Evolutionary conservation across 768 basidiomycete genomes (phyloP), one percentile per base, ranked within the genome.

Genomic region (Hysterangium stoloniferum): DNA sequence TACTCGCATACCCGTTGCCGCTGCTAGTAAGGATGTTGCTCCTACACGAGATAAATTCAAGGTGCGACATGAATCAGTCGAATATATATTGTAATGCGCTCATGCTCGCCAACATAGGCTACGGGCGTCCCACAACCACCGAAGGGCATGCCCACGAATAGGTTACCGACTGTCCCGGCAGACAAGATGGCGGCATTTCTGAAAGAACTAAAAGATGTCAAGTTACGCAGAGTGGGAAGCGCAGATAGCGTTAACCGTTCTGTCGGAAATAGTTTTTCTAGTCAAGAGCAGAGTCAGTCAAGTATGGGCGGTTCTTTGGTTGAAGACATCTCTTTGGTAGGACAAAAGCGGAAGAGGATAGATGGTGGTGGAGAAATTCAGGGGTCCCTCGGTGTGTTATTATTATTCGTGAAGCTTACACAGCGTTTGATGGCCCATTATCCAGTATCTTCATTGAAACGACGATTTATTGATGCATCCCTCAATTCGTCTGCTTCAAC

Each of bases 131-230:
- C 25, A 17, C 29, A 41, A 13, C 6, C 17, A 8, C 35, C 38
- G 29, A 51, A 51, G 24, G 24, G 20, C 11, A 31, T 51, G 37
- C 49, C 36, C 17, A 51, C 29, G 22, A 51, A 51, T 24, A 31
- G 24, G 19, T 33, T 44, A 20, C 42, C 50, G 29, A 52, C 42
- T n/a, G 71, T 90, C 8, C 75, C 84, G 0, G 74, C 82, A 2
- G 87, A 89, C 54, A 85, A 89, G 62, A 87, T 90, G 84, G 83
- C 82, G 0, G 85, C 82, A 1, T 90, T 90, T 59, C 64, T 90
- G 55, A 80, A 68, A 5, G 87, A 90, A 62, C 80, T 90, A 73
- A 89, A 87, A 70, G 82, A 76, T 1, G 83, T 80, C 22, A 71
- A 81, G 42, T 58, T 90, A 45, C 74, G 76, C 54, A 86, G 77